Evolutionary conservation across 2,329 filamentous ascomycete species (phyloP), one percentile per base, ranked within the genome.

Genomic region (Capronia americana): DNA sequence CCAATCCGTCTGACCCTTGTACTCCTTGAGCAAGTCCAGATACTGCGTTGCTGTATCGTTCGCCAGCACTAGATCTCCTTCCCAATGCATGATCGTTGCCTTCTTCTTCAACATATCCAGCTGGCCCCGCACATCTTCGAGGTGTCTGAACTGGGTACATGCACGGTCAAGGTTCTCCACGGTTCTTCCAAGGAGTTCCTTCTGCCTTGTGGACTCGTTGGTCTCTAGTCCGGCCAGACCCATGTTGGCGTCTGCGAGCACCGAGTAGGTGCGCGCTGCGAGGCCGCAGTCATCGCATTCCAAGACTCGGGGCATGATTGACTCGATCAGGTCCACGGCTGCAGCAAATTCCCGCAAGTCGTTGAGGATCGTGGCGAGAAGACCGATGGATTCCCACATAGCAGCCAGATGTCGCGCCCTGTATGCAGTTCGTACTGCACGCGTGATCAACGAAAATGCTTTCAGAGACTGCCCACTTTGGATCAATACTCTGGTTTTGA

Each of bases 91-190:
- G 58, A 96, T 85, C 58, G 88, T 88, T 3, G 91, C 90, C 78
- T 92, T 93, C 82, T 95, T 95, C 23, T 90, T 89, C 80, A 93
- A 85, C 82, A 91, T 88, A 77, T 93, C 90, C 74, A 91, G 89
- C 78, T 92, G 89, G 61, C 87, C 88, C n/a, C 82, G 79, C 14
- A 88, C 79, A 75, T 91, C 91, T 74, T 91, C 88, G 14, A 92
- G 81, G 55, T 82, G 84, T 50, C 87, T 86, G 75, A 87, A 96
- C 68, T 88, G 85, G 61, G 79, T 80, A 71, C 88, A 87, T 0
- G 89, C 86, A 67, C 81, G 85, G 63, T 90, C 87, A 56, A 91
- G 82, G 32, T 88, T 86, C 44, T 83, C 83, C 61, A 87, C 74
- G 0, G 88, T 89, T 61, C 83, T 82, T 7, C 83, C 84, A 73